Percentiles rank a stretch among this genome's conserved stretches.
Conservation (phyloP, 2,329 filamentous ascomycete species). For the Exophiala dermatitidis region DNA sequence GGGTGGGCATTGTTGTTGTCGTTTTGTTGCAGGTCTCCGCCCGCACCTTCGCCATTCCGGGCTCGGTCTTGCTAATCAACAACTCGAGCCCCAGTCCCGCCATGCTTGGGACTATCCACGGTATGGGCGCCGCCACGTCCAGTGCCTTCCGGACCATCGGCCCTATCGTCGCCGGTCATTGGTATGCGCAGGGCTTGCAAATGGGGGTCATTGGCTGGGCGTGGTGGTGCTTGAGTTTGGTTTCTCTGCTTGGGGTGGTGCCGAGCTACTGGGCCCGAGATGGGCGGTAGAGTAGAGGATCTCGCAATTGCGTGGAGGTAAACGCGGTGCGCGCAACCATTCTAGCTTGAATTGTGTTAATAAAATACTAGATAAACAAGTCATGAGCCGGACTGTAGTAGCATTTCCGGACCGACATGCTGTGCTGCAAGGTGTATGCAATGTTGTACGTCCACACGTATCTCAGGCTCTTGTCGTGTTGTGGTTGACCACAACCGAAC, state of each 20-base stretch:
- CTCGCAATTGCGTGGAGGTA: background rate
- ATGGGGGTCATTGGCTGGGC: slow-evolving; percentile 50
- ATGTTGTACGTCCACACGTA: too few relatives aligned
- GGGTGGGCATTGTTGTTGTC: slow-evolving; percentile 58
- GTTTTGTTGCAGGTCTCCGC: slow-evolving; percentile 64
- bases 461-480: too few relatives aligned
- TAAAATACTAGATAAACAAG: too few relatives aligned
- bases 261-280: slow-evolving; percentile 58
- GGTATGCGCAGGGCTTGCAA: slow-evolving; percentile 50
- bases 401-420: too few relatives aligned
- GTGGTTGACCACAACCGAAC: too few relatives aligned
- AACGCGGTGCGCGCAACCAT: too few relatives aligned
- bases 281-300: slow-evolving; percentile 34
- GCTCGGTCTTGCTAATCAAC: slow-evolving; percentile 53
- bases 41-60: slow-evolving; percentile 60
- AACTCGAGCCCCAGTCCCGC: slow-evolving; percentile 54
- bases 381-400: too few relatives aligned
- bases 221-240: slow-evolving; percentile 50
- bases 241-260: slow-evolving; percentile 52
- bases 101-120: slow-evolving; percentile 55
- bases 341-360: too few relatives aligned
- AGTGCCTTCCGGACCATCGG: slow-evolving; percentile 51
- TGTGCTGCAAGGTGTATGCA: too few relatives aligned
- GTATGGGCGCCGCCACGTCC: slow-evolving; percentile 51
- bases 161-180: slow-evolving; percentile 49